Evolutionary conservation across 768 basidiomycete genomes (phyloP), one percentile per base, ranked within the genome.

Genomic region (Tricholoma sp.): DNA sequence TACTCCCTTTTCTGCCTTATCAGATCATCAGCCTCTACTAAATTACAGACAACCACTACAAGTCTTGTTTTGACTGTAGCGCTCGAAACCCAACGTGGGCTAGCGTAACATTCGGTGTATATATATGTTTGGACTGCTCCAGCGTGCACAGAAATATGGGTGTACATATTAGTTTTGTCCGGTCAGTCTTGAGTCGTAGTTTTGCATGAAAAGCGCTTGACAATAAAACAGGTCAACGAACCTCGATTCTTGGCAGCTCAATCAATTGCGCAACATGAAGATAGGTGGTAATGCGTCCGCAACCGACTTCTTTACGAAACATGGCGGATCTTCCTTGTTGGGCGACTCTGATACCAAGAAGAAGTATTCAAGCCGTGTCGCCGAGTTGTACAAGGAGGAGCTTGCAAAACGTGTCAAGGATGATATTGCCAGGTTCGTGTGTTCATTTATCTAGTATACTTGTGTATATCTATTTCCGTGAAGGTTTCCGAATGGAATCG

Each of bases 21-120:
- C 35, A 37, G 21, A 53, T 54, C 34, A 2, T 8, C 52, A 29
- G 37, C 2, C 41, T 58, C 16, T 18, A 43, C 50, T 49, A 46
- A 29, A 31, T 45, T 10, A 56, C 29, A 31, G 24, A 14, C 49
- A 19, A 6, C n/a, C n/a, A n/a, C 12, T 11, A 2, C 31, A 54
- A 77, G 76, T 67, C 74, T 68, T 98, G 96, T 74, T 97, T 97
- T 66, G 96, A 98, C 71, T 98, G 96, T 70, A 82, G 83, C 66
- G 94, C 95, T 49, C 88, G 94, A 65, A 97, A 97, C 74, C 96
- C 96, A 47, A 97, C 94, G 31, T 98, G 96, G 97, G 87, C 94
- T 3, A 94, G 92, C 60, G 93, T 97, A 19, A 95, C 94, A 0
- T 99, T 89, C 68, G 96, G 93, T 32, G 86, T 98, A 12, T 98